phyloP scores from a whole-genome alignment of 2,329 filamentous ascomycete species.

The Claviceps africana region DNA sequence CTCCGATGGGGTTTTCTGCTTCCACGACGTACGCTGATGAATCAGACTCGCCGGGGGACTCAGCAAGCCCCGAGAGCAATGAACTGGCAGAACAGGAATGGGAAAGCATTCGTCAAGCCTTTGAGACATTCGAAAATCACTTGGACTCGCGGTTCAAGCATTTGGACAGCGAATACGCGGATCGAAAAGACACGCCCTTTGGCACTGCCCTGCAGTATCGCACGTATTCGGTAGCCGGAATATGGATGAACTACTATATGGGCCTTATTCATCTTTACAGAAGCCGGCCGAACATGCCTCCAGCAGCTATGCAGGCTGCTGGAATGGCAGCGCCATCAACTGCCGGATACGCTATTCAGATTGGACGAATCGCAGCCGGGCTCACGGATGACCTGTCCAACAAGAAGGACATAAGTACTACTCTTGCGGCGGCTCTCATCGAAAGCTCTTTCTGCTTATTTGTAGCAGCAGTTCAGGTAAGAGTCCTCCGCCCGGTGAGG shows the following conservation, averaged over 20 bases:
- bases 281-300: conserved; percentile 79
- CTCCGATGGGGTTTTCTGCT: conserved; percentile 41
- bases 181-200: conserved; percentile 56
- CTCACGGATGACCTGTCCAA: conserved; percentile 41
- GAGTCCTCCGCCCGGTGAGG: background rate
- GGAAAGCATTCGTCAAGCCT: conserved; percentile 57
- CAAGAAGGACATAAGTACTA: conserved; percentile 52
- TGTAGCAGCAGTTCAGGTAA: conserved; percentile 65
- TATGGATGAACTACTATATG: conserved; percentile 83
- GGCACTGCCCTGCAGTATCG: conserved; percentile 69
- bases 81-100: conserved; percentile 65
- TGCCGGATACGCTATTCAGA: conserved; percentile 52
- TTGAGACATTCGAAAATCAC: conserved; percentile 49
- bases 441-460: conserved; percentile 75
- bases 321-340: conserved; percentile 64
- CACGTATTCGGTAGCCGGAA: conserved; percentile 71
- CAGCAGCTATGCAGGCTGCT: conserved; percentile 76
- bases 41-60: conserved; percentile 31
- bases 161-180: conserved; percentile 52
- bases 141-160: conserved; percentile 67
- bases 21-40: conserved; percentile 30
- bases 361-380: conserved; percentile 71
- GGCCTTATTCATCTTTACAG: conserved; percentile 70
- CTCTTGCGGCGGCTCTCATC: conserved; percentile 66
- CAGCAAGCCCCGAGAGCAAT: conserved; percentile 50